A percentile compares a stretch with the other conserved stretches of the same genome.
These are phyloP conservation scores for Kazachstania africana DNA, from an alignment of 805 yeast genomes.

Conservation along the genomic window DNA sequence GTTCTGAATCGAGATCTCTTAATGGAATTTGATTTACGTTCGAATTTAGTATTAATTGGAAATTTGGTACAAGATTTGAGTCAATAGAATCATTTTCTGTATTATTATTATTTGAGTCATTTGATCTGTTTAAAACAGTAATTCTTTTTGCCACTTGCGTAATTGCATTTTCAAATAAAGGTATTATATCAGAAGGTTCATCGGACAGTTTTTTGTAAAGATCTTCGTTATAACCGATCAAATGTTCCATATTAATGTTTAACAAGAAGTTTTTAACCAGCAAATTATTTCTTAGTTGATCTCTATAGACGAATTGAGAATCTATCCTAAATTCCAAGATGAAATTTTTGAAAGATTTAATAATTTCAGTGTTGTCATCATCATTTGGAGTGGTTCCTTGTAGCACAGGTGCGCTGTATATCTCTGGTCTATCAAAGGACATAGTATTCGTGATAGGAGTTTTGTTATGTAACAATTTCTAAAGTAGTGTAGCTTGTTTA, in stretches of 20 bases:
- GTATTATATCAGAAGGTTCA: slow-evolving; percentile 80
- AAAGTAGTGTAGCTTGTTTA: not conserved
- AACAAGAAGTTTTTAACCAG: slow-evolving; percentile 63
- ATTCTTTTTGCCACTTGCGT: slow-evolving; percentile 75
- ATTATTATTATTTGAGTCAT: slow-evolving; percentile 3
- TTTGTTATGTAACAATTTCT: not conserved
- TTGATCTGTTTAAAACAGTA: slow-evolving; percentile 29
- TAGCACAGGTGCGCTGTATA: slow-evolving; percentile 67
- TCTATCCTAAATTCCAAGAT: slow-evolving; percentile 77
- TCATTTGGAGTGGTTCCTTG: slow-evolving; percentile 71
- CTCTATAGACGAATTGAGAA: slow-evolving; percentile 76
- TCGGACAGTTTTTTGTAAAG: slow-evolving; percentile 73
- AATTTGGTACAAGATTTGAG: slow-evolving; percentile 43
- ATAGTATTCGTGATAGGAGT: slow-evolving; percentile 20
- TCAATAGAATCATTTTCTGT: slow-evolving; percentile 4
- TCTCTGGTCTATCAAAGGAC: slow-evolving; percentile 68
- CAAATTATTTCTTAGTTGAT: slow-evolving; percentile 79
- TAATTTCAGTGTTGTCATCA: slow-evolving; percentile 52
- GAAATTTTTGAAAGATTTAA: slow-evolving; percentile 69
- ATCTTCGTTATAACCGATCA: slow-evolving; percentile 81
- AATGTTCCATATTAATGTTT: slow-evolving; percentile 69
- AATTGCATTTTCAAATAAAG: slow-evolving; percentile 71
- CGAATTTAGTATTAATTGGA: slow-evolving; percentile 71
- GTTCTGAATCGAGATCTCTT: slow-evolving; percentile 74
- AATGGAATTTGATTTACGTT: slow-evolving; percentile 62